Conservation (phyloP, 2,329 filamentous ascomycete species). For the Gnomoniopsis smithogilvyi region DNA sequence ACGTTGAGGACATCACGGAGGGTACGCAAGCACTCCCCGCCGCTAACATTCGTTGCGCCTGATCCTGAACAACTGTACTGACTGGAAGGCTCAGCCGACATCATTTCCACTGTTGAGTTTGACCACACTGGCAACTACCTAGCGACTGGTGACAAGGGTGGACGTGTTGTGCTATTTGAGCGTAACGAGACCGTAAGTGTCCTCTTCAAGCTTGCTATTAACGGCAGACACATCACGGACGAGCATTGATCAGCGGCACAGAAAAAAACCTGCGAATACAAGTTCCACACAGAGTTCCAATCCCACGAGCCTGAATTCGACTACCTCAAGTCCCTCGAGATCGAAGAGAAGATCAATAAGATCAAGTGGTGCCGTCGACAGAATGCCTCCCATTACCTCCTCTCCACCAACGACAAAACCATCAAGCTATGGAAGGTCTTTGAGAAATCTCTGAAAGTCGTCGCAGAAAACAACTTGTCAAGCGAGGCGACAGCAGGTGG, state of each 20-base stretch:
- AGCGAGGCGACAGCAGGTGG: constrained; percentile 82
- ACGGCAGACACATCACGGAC: background rate
- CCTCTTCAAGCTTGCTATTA: background rate
- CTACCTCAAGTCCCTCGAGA: constrained; percentile 97
- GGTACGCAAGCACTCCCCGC: constrained; percentile 14
- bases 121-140: constrained; percentile 88
- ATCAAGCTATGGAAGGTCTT: constrained; percentile 99
- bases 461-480: constrained; percentile 97
- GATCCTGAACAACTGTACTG: constrained; percentile 19
- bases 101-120: constrained; percentile 89
- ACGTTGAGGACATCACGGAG: constrained; percentile 98
- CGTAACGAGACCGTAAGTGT: constrained; percentile 89
- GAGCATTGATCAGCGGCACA: constrained; percentile 41
- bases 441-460: constrained; percentile 98
- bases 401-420: constrained; percentile 99
- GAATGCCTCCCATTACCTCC: constrained; percentile 95
- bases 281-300: constrained; percentile 99
- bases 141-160: constrained; percentile 86
- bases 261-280: constrained; percentile 99
- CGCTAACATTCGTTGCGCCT: background rate
- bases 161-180: constrained; percentile 81
- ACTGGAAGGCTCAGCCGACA: constrained; percentile 61
- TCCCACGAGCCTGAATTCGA: constrained; percentile 99
- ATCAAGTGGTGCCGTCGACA: constrained; percentile 99
- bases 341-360: constrained; percentile 99